These are phyloP conservation scores for Umbelopsis sp. DNA, from an alignment of 371 early-diverging fungal species.

Conservation along the genomic window DNA sequence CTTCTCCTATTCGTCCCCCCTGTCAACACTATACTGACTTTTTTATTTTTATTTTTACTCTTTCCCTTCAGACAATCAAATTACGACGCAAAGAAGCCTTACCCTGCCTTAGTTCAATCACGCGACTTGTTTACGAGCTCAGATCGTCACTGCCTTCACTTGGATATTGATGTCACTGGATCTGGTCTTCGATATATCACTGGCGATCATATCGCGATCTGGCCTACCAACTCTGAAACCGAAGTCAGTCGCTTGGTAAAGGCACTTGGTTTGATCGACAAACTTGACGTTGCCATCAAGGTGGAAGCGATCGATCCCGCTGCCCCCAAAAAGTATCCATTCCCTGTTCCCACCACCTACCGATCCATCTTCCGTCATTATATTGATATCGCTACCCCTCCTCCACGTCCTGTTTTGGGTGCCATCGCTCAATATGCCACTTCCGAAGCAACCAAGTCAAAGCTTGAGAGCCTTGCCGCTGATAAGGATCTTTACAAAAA, in stretches of 20 bases:
- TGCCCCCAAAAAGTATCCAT: conserved; percentile 75
- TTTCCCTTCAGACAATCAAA: conserved; percentile 38
- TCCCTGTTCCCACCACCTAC: conserved; percentile 89
- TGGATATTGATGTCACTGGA: conserved; percentile 87
- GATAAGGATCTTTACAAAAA: conserved; percentile 75
- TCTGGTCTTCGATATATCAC: conserved; percentile 83
- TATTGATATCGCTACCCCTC: conserved; percentile 80
- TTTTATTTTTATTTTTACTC: not conserved
- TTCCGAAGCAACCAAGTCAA: conserved; percentile 53
- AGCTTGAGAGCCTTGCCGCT: conserved; percentile 60
- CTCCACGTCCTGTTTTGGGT: conserved; percentile 67
- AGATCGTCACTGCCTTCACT: conserved; percentile 87
- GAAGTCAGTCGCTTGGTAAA: conserved; percentile 71
- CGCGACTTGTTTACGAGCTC: conserved; percentile 68
- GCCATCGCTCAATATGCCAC: conserved; percentile 63
- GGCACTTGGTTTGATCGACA: conserved; percentile 65
- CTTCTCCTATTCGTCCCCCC: not conserved
- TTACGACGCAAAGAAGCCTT: conserved; percentile 85
- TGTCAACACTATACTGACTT: not conserved
- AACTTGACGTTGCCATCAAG: conserved; percentile 66
- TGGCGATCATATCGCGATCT: conserved; percentile 97
- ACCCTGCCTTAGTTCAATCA: conserved; percentile 64
- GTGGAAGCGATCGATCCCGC: conserved; percentile 68
- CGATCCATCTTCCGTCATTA: conserved; percentile 89
- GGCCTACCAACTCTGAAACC: conserved; percentile 82